Conservation (phyloP, 2,329 filamentous ascomycete species). For the Colletotrichum shisoi region DNA sequence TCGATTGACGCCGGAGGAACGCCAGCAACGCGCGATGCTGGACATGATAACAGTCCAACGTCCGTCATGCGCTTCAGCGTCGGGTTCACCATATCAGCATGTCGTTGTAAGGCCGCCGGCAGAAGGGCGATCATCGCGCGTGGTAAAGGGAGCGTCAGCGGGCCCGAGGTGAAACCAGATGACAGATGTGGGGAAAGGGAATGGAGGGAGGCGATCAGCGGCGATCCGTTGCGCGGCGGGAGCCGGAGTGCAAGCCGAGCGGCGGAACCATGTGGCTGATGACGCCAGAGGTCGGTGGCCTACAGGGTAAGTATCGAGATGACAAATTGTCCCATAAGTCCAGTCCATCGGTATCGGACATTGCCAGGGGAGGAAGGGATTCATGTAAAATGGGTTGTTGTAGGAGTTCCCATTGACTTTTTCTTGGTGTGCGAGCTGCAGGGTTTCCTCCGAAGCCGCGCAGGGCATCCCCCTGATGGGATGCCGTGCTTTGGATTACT, state of each 20-base stretch:
- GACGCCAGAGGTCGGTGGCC: constrained; percentile 20
- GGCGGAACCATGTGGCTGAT: constrained; percentile 34
- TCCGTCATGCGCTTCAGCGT: constrained; percentile 16
- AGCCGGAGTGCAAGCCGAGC: not conserved
- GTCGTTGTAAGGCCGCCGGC: not conserved
- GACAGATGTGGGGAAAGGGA: constrained; percentile 31
- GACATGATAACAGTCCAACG: constrained; percentile 27
- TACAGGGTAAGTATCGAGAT: not conserved
- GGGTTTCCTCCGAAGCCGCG: not conserved
- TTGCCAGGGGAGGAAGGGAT: not conserved
- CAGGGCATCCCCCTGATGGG: constrained; percentile 12
- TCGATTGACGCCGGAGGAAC: not conserved
- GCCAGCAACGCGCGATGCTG: not conserved
- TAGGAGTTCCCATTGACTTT: constrained; percentile 15
- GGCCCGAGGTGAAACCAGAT: constrained; percentile 35
- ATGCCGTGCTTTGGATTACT: not conserved
- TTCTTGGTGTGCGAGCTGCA: not conserved
- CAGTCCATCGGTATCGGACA: not conserved
- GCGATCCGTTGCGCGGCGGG: constrained; percentile 27
- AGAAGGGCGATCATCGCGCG: constrained; percentile 16
- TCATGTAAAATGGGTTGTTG: not conserved
- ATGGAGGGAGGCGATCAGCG: not conserved
- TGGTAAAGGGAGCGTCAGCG: constrained; percentile 12
- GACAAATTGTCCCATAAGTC: not conserved
- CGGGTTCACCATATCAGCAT: not conserved